Evolutionary conservation across 345 rosid genomes (phyloP), one percentile per base, ranked within the genome.

Genomic region (Citrus maxima): DNA sequence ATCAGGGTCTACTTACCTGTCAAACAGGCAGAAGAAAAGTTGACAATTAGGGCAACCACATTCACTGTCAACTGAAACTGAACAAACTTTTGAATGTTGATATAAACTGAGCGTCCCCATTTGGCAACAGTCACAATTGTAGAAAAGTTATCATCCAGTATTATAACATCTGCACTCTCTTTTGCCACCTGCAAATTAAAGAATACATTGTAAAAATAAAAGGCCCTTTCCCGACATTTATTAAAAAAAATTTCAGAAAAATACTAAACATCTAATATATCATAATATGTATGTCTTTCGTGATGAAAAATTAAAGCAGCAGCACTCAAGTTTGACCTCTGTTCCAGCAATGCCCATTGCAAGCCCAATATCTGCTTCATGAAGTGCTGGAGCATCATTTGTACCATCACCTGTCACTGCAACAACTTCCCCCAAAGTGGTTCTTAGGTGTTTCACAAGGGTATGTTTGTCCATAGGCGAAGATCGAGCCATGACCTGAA

Each of bases 11-110:
- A 82, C 82, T 79, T 73, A 93, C 99, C 98, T 0, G 96, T 93
- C 71, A 90, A 85, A 83, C 99, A 95, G 66, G 98, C 98, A 51
- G 99, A 93, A 74, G 95, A 38, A 82, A 95, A 93, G 89, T 95
- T 95, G 76, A 95, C 95, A 42, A 91, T 80, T 55, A 93, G 91
- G 61, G 97, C 97, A 74, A 91, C 97, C 4, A 95, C 88, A 74
- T 93, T 95, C 76, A 93, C 97, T 1, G 98, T 95, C 79, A 95
- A 82, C 86, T 95, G 98, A 85, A 95, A 95, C 85, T 95, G 98
- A 77, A 95, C 93, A 64, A 95, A 95, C 73, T 95, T 93, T 79
- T 95, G 95, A 66, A 95, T 93, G 88, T 93, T 95, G 80, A 87
- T 77, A 82, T 91, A 93, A 73, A 93, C 95, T 10, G 98, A 92